Evolutionary conservation across 2,329 filamentous ascomycete species (phyloP), one percentile per base, ranked within the genome.

Genomic region (Fusarium protoensiforme): DNA sequence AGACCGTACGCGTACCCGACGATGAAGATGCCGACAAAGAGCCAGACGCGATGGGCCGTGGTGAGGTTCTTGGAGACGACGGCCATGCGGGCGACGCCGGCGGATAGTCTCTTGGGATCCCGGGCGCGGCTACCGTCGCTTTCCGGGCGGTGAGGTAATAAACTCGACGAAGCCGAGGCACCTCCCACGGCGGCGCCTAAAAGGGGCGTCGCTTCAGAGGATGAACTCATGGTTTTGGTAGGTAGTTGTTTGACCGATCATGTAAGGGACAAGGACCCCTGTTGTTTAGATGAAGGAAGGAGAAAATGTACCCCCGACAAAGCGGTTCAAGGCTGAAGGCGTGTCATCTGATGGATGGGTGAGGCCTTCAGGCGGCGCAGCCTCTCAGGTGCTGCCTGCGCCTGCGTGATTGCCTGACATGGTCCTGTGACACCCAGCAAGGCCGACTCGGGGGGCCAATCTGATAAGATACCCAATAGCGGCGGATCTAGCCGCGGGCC

Each of bases 1-100:
- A 91, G 81, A 0, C 88, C 88, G 74, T 91, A 91, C 7, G 87
- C 88, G 76, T 90, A 92, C 3, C 88, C 87, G 54, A 91, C 83
- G 22, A 92, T 75, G 76, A 92, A 91, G 62, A 91, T 85, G 27
- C 87, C 85, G 33, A 85, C 75, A 73, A 91, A 91, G 56, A 92
- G 83, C 68, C 84, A 83, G 16, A 86, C 75, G 2, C 88, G 86
- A 72, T 90, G 85, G 4, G 77, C 67, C 0, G 79, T 67, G 0
- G 84, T 85, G 20, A 90, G 83, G 43, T 86, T 83, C 5, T 82
- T 80, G 0, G 86, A 83, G 14, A 89, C 81, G 24, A 84, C 83
- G 54, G 88, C 87, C 68, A 90, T 86, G 5, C 88, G 86, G 24
- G 81, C 83, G 35, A 90, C 88, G 75, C 88, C 89, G 2, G 79